A percentile compares a stretch with the other conserved stretches of the same genome.
Conservation (phyloP, 768 basidiomycete genomes). For the Boletus subparvulus region DNA sequence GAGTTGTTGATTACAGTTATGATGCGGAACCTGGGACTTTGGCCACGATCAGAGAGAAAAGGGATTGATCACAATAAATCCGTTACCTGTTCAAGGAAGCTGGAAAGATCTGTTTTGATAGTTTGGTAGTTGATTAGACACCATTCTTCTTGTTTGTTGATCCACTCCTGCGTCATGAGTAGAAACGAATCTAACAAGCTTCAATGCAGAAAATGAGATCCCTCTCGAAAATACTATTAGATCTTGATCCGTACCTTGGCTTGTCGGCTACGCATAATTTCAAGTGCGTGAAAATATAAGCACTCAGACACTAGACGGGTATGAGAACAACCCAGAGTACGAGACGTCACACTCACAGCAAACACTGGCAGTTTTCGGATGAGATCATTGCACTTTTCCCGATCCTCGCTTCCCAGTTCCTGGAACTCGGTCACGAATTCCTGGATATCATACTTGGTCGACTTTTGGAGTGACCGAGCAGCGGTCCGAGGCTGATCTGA, state of each 20-base stretch:
- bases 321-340: neutral
- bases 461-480: slow-evolving; percentile 18
- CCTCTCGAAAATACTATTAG: neutral
- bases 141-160: slow-evolving; percentile 20
- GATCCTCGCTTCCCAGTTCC: slow-evolving; percentile 10
- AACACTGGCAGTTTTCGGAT: slow-evolving; percentile 21
- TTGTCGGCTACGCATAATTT: slow-evolving; percentile 22
- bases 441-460: slow-evolving; percentile 21
- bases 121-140: slow-evolving; percentile 23
- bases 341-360: slow-evolving; percentile 10
- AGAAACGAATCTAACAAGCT: slow-evolving; percentile 22
- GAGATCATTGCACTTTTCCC: slow-evolving; percentile 19
- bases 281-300: slow-evolving; percentile 27
- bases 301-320: slow-evolving; percentile 18
- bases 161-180: slow-evolving; percentile 19
- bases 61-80: neutral
- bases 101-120: slow-evolving; percentile 14
- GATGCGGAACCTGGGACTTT: slow-evolving; percentile 17
- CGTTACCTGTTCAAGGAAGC: slow-evolving; percentile 14
- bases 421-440: slow-evolving; percentile 19
- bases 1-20: slow-evolving; percentile 23
- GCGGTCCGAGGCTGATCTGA: slow-evolving; percentile 24
- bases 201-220: neutral
- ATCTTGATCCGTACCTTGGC: slow-evolving; percentile 7
- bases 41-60: neutral